phyloP scores from a whole-genome alignment of 2,329 filamentous ascomycete species.

The Aspergillus pseudotamarii region DNA sequence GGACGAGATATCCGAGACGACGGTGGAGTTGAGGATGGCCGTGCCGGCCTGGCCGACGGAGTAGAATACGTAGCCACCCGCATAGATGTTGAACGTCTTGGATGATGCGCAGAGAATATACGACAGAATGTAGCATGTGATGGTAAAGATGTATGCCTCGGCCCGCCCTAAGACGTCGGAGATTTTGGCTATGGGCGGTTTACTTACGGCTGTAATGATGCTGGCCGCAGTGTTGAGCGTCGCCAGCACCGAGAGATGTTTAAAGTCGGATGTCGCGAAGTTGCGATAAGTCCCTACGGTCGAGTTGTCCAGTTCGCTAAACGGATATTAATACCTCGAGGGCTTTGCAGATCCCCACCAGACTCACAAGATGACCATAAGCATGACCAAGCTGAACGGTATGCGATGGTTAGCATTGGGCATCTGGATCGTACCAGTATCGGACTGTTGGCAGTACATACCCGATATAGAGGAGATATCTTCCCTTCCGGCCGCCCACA shows the following conservation, averaged over 20 bases:
- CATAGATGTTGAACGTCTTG: constrained; percentile 39
- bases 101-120: constrained; percentile 44
- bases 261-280: constrained; percentile 46
- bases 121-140: constrained; percentile 40
- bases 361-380: constrained; percentile 35
- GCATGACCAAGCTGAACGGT: constrained; percentile 29
- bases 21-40: constrained; percentile 44
- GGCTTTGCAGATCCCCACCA: background rate
- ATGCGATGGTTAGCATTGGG: constrained; percentile 9
- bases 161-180: constrained; percentile 47
- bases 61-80: constrained; percentile 41
- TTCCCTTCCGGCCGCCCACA: constrained; percentile 33
- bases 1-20: constrained; percentile 47
- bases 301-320: constrained; percentile 41
- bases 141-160: constrained; percentile 39
- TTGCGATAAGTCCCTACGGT: constrained; percentile 44
- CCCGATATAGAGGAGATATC: constrained; percentile 33
- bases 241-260: constrained; percentile 38
- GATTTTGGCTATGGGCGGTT: constrained; percentile 47
- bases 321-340: background rate
- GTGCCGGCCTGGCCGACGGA: constrained; percentile 43
- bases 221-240: constrained; percentile 41
- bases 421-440: background rate
- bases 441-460: constrained; percentile 13
- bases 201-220: constrained; percentile 44